These are phyloP conservation scores for Oryza meridionalis DNA, from an alignment of 176 grass and related monocot species.

Conservation along the genomic window DNA sequence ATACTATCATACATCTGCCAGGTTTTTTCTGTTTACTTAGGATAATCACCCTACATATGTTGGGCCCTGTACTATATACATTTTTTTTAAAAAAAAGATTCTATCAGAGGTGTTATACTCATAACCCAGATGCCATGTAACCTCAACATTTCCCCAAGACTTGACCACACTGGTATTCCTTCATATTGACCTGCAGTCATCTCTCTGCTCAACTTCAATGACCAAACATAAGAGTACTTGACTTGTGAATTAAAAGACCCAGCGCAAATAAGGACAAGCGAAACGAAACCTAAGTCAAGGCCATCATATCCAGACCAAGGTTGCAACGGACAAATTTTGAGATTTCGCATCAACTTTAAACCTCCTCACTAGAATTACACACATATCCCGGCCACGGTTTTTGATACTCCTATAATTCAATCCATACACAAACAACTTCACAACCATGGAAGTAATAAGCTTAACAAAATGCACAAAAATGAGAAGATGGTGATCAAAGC, in stretches of 20 bases:
- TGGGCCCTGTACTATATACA: not conserved
- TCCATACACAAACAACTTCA: not conserved
- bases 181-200: not conserved
- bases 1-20: too few relatives aligned
- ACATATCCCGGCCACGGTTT: not conserved
- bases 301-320: not conserved
- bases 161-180: not conserved
- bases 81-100: too few relatives aligned
- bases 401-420: not conserved
- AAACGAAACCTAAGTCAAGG: not conserved
- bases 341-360: not conserved
- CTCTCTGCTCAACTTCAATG: not conserved
- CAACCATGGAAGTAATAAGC: not conserved
- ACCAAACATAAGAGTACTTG: not conserved
- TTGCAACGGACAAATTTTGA: not conserved
- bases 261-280: not conserved
- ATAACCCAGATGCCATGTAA: conserved; percentile 13
- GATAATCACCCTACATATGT: not conserved
- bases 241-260: not conserved
- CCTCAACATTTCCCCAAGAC: not conserved
- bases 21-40: not conserved
- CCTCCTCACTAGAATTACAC: not conserved
- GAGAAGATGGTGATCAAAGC: not conserved
- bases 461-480: not conserved
- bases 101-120: conserved; percentile 6